Evolutionary conservation across 192 early-diverging fungal genomes (phyloP).

Genomic region (Gamsiella multidivaricata): DNA sequence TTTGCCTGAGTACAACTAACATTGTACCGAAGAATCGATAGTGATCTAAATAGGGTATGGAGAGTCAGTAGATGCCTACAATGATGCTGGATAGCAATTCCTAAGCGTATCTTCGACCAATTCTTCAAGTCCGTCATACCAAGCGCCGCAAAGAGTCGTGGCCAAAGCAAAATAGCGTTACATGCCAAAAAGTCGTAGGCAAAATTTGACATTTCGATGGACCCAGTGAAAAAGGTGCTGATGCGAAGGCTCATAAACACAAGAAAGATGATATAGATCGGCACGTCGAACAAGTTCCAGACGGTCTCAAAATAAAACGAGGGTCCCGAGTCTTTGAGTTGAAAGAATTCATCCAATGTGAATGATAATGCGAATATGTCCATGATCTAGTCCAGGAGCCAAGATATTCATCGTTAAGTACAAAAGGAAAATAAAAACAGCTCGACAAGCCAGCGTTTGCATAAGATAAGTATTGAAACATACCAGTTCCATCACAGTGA

Average conservation of each 20-base stretch:
- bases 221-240: conserved; percentile 30
- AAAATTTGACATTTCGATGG: conserved; percentile 31
- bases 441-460: too few relatives aligned
- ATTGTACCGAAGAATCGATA: conserved; percentile 58
- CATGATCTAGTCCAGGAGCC: conserved; percentile 37
- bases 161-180: conserved; percentile 57
- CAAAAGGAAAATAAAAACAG: too few relatives aligned
- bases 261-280: conserved; percentile 51
- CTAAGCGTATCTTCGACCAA: not conserved
- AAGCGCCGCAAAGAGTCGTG: conserved; percentile 53
- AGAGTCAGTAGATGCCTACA: not conserved
- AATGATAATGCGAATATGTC: conserved; percentile 42
- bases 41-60: conserved; percentile 28
- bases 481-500: conserved; percentile 49
- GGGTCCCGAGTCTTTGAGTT: conserved; percentile 52
- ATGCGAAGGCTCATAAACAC: conserved; percentile 46
- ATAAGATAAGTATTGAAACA: too few relatives aligned
- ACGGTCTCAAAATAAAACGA: conserved; percentile 58
- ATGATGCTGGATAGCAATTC: too few relatives aligned
- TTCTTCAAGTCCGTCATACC: conserved; percentile 13
- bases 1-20: conserved; percentile 55
- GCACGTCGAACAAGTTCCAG: conserved; percentile 59
- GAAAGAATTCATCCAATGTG: conserved; percentile 46
- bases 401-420: too few relatives aligned
- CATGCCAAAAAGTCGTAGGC: conserved; percentile 55